Conservation (phyloP, 306 rosid genomes). For the Rubus parviflorus region DNA sequence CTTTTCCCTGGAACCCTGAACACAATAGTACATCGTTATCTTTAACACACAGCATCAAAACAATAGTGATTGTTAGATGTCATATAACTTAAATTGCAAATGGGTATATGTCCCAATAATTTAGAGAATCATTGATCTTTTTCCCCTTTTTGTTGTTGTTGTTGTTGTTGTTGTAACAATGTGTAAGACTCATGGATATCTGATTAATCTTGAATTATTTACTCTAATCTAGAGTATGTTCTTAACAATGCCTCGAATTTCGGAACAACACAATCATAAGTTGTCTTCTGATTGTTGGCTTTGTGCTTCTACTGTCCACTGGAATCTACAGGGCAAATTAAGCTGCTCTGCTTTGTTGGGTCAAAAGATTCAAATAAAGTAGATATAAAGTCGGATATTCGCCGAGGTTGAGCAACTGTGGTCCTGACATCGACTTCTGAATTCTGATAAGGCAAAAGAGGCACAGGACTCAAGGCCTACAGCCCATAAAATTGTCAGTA, state of each 20-base stretch:
- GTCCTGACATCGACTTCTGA: conserved; percentile 24
- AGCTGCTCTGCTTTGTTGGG: conserved; percentile 18
- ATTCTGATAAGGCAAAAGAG: conserved; percentile 4
- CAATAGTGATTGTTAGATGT: conserved; percentile 22
- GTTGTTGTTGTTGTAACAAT: conserved; percentile 3
- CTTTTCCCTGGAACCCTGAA: conserved; percentile 66
- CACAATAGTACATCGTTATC: conserved; percentile 19
- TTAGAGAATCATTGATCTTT: neutral
- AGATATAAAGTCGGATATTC: conserved; percentile 26
- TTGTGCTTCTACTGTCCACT: neutral
- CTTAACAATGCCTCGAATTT: neutral
- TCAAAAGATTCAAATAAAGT: conserved; percentile 35
- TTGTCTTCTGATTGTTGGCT: neutral
- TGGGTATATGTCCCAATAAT: neutral
- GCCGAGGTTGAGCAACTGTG: conserved; percentile 17
- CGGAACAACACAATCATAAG: conserved; percentile 3
- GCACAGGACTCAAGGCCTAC: conserved; percentile 12
- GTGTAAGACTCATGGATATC: neutral
- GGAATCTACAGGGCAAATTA: conserved; percentile 1
- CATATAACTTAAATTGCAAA: neutral
- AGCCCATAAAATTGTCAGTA: conserved; percentile 13
- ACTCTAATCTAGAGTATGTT: neutral
- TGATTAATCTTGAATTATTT: neutral
- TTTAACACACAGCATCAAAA: conserved; percentile 14
- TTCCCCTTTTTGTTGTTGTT: no score